phyloP scores from a whole-genome alignment of 1,284 basidiomycete genomes.

The Pseudozyma hubeiensis region DNA sequence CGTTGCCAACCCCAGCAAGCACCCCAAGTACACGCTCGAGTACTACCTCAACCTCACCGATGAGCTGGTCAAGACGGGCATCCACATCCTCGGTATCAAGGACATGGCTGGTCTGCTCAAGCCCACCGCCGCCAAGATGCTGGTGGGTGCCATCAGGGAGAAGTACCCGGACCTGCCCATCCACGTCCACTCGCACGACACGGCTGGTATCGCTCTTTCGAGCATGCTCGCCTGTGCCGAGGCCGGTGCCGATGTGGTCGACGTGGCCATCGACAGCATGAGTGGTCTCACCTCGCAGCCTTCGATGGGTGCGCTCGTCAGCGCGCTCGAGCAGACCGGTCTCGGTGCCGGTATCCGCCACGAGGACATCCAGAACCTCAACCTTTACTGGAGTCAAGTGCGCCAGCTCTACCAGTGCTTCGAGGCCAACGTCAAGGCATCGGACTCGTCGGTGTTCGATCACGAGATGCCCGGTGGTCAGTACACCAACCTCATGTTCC shows the following conservation, averaged over 20 bases:
- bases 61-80: constrained; percentile 91
- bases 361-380: constrained; percentile 96
- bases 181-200: constrained; percentile 99
- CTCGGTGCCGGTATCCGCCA: constrained; percentile 97
- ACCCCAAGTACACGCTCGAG: constrained; percentile 93
- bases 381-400: constrained; percentile 98
- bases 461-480: constrained; percentile 99
- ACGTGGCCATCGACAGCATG: constrained; percentile 96
- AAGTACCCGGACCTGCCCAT: constrained; percentile 98
- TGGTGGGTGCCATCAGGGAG: constrained; percentile 92
- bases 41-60: constrained; percentile 98
- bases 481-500: constrained; percentile 79
- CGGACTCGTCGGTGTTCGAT: constrained; percentile 87
- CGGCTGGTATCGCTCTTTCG: constrained; percentile 95
- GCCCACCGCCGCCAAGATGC: constrained; percentile 90
- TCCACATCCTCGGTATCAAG: constrained; percentile 98
- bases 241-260: constrained; percentile 96
- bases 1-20: constrained; percentile 90
- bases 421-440: constrained; percentile 97
- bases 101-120: constrained; percentile 99
- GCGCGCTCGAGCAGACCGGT: constrained; percentile 92
- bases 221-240: constrained; percentile 95
- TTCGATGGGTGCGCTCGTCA: constrained; percentile 95
- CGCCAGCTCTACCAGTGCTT: constrained; percentile 95
- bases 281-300: constrained; percentile 98